phyloP scores from a whole-genome alignment of 257 asterid genomes.

The Solanum pennellii region DNA sequence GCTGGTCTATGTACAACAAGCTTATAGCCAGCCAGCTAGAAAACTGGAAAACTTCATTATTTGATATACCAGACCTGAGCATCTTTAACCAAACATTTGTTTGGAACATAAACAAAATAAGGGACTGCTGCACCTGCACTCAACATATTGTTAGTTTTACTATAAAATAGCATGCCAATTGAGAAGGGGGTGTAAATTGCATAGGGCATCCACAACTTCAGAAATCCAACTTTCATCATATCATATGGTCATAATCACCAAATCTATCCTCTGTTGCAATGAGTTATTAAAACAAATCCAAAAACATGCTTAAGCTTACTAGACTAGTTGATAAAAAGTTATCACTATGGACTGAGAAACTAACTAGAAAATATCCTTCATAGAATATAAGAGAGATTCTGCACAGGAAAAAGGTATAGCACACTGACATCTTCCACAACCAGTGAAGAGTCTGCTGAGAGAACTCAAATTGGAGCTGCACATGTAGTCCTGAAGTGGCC shows the following conservation, averaged over 20 bases:
- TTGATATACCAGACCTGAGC: background rate
- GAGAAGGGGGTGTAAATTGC: background rate
- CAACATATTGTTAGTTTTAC: background rate
- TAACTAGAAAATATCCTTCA: background rate
- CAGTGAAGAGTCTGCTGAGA: background rate
- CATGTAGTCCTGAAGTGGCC: conserved; percentile 97
- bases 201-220: background rate
- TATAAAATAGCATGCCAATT: background rate
- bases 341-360: background rate
- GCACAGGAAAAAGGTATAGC: background rate
- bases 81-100: background rate
- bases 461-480: conserved; percentile 75
- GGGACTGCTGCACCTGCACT: background rate
- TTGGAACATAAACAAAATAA: background rate
- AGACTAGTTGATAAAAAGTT: background rate
- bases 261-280: background rate
- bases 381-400: background rate
- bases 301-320: background rate
- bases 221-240: background rate
- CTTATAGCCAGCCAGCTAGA: background rate
- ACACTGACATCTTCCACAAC: background rate
- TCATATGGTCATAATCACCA: background rate
- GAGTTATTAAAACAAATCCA: background rate
- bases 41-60: background rate
- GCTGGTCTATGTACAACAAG: background rate